Evolutionary conservation across 1,284 basidiomycete genomes (phyloP).

Genomic region (Trametes versicolor): DNA sequence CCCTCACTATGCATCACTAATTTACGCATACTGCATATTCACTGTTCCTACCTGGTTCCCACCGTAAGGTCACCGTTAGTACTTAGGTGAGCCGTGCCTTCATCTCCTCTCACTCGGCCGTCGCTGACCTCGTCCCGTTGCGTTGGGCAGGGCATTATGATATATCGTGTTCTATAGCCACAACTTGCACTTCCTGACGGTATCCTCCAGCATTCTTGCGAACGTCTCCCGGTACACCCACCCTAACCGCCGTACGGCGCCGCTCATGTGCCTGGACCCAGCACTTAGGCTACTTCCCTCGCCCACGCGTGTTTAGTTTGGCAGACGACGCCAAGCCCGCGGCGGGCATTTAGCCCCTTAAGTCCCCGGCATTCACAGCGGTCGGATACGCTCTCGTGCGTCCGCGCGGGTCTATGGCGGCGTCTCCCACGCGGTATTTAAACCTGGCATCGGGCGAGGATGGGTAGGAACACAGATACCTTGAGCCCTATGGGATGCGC

Average conservation of each 20-base stretch:
- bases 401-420: too few species aligned
- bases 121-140: not conserved
- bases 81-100: not conserved
- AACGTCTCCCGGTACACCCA: not conserved
- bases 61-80: not conserved
- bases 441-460: too few species aligned
- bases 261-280: not conserved
- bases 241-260: not conserved
- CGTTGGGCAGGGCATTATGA: not conserved
- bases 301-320: not conserved
- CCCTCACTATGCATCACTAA: conserved; percentile 14
- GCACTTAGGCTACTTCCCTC: not conserved
- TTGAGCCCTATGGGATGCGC: too few species aligned
- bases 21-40: conserved; percentile 17
- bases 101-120: not conserved
- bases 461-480: too few species aligned
- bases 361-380: conserved; percentile 1
- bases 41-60: not conserved
- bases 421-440: too few species aligned
- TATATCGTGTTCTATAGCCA: not conserved
- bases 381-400: not conserved
- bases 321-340: not conserved
- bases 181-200: not conserved
- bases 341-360: not conserved
- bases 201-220: not conserved